Evolutionary conservation across 2,329 filamentous ascomycete species (phyloP), one percentile per base, ranked within the genome.

Genomic region (Sporothrix globosa): DNA sequence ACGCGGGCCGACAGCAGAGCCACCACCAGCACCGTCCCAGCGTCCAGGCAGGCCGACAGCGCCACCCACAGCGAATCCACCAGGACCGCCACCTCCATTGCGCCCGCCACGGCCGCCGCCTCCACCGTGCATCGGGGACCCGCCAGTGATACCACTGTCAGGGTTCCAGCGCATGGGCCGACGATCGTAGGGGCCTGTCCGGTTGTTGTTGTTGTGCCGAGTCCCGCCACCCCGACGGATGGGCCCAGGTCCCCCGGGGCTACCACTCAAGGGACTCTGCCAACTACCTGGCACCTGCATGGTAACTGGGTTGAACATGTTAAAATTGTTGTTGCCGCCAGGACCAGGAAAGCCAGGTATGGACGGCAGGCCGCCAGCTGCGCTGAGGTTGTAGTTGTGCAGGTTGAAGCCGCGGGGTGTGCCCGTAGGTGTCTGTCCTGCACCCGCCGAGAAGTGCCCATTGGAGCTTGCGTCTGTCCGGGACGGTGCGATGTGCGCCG

Each of bases 381-480:
- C 61, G 44, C 21, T 86, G 81, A 89, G 83, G 54, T 85, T 81
- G 77, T 92, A 91, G 76, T 90, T 92, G 70, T 91, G 86, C 39
- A 98, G 83, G 76, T 93, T 97, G 83, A 98, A 98, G 0, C 94
- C 94, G 44, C 95, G 90, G 48, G 95, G 95, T 6, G 95, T 97
- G 60, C 95, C 95, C 5, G 90, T 88, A 52, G 90, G 88, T 67
- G 89, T 86, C 75, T 95, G 92, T 24, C 90, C 88, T 76, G 91
- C 92, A 63, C 88, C 86, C 54, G 93, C 88, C 1, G 94, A 93
- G 84, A 97, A 97, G 81, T 97, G 95, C 1, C 95, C 95, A 76
- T 97, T 97, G 76, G 92, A 96, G 78, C 96, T 97, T 50, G 94
- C 92, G 82, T 99, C 93, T 21, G 94, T 96, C 70, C 95, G 88